These are phyloP conservation scores for Acarospora socialis DNA, from an alignment of 2,329 filamentous ascomycete species.

Conservation along the genomic window DNA sequence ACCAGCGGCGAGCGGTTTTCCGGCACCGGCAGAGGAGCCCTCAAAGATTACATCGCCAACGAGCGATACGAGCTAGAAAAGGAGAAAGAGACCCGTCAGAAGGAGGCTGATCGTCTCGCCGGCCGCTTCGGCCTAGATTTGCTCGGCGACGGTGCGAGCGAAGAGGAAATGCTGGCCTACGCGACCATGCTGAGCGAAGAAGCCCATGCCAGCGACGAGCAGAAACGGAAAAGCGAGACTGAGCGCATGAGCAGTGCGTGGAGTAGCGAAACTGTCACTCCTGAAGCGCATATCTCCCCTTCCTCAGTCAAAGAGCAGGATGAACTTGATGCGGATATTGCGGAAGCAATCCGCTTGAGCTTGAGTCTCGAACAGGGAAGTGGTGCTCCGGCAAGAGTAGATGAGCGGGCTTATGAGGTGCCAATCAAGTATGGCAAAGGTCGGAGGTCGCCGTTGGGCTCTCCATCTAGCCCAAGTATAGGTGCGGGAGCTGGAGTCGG, in stretches of 20 bases:
- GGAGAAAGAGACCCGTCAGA: slow-evolving; percentile 52
- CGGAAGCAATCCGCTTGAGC: slow-evolving; percentile 46
- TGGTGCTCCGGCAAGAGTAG: too few species aligned
- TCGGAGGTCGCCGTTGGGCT: slow-evolving; percentile 10
- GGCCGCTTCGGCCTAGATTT: slow-evolving; percentile 76
- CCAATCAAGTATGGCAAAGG: slow-evolving; percentile 24
- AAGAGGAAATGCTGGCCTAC: slow-evolving; percentile 50
- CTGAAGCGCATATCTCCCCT: slow-evolving; percentile 13
- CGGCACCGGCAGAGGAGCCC: slow-evolving; percentile 50
- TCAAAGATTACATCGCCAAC: slow-evolving; percentile 73
- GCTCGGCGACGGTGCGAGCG: slow-evolving; percentile 39
- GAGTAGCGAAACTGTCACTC: slow-evolving; percentile 12
- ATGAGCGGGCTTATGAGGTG: too few species aligned
- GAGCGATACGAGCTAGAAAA: slow-evolving; percentile 67
- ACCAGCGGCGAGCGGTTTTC: slow-evolving; percentile 42
- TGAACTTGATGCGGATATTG: slow-evolving; percentile 43
- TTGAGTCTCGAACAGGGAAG: too few species aligned
- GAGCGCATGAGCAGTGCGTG: slow-evolving; percentile 18
- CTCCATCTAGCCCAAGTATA: slow-evolving; percentile 14
- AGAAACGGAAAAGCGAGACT: slow-evolving; percentile 31
- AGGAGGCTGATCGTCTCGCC: slow-evolving; percentile 56
- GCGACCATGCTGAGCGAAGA: slow-evolving; percentile 50
- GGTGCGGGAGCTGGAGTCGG: slow-evolving; percentile 17
- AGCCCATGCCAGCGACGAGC: slow-evolving; percentile 35
- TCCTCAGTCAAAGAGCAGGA: slow-evolving; percentile 28